phyloP scores from a whole-genome alignment of 2,329 filamentous ascomycete genomes.

The Aspergillus japonicus region DNA sequence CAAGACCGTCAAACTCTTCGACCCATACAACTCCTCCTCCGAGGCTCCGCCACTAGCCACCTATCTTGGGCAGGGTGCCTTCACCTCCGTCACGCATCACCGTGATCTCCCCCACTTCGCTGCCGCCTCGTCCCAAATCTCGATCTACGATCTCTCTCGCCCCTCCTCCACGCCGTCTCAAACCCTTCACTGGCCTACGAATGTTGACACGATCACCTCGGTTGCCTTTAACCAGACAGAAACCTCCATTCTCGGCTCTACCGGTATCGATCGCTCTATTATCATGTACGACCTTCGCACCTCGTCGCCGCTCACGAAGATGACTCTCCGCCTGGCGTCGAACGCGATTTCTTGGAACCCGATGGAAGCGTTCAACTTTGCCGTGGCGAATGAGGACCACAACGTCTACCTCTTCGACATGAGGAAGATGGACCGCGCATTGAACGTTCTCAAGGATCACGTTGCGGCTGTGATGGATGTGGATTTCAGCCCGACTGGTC shows the following conservation, averaged over 20 bases:
- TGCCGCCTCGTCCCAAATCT: constrained; percentile 70
- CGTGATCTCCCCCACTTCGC: constrained; percentile 76
- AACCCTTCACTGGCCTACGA: constrained; percentile 81
- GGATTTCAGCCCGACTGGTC: constrained; percentile 89
- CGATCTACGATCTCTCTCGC: constrained; percentile 82
- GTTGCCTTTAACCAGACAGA: constrained; percentile 92
- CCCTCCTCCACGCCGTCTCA: constrained; percentile 76
- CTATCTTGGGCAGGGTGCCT: constrained; percentile 79
- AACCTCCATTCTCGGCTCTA: constrained; percentile 83
- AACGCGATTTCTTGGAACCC: constrained; percentile 92
- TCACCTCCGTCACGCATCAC: constrained; percentile 82
- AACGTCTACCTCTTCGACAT: constrained; percentile 93
- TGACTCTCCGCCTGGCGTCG: constrained; percentile 75
- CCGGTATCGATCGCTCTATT: constrained; percentile 79
- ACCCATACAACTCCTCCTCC: constrained; percentile 73
- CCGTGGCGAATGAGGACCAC: constrained; percentile 90
- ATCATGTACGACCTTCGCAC: constrained; percentile 92
- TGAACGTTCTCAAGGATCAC: constrained; percentile 88
- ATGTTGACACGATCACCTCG: constrained; percentile 83
- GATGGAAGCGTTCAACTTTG: constrained; percentile 95
- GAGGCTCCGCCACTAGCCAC: constrained; percentile 73
- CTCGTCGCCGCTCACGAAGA: constrained; percentile 75
- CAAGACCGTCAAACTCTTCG: constrained; percentile 83
- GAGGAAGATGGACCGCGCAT: constrained; percentile 79
- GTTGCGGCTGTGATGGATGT: constrained; percentile 94